Evolutionary conservation across 345 rosid species (phyloP).

Genomic region (Citrus mangshanensis): DNA sequence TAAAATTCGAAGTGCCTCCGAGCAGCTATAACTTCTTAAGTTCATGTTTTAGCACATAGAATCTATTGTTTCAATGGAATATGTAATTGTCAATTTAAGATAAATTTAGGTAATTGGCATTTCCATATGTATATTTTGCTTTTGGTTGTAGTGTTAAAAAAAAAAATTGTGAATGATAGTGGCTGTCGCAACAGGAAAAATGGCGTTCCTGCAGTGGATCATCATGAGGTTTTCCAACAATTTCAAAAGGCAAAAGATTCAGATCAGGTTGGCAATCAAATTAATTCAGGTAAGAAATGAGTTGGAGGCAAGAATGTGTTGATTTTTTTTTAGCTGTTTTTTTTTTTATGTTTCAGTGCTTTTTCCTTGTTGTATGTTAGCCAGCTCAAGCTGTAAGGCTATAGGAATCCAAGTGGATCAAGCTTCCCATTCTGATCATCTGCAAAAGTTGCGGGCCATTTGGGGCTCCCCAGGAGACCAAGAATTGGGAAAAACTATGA

Average conservation of each 20-base stretch:
- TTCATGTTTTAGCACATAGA: background rate
- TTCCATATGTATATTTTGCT: background rate
- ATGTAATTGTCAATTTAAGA: background rate
- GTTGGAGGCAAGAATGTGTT: background rate
- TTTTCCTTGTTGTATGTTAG: slow-evolving; percentile 22
- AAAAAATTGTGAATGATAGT: slow-evolving; percentile 7
- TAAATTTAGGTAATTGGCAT: background rate
- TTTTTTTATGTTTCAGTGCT: background rate
- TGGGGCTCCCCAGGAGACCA: slow-evolving; percentile 52
- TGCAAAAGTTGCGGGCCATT: slow-evolving; percentile 51
- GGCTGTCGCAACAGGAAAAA: slow-evolving; percentile 32
- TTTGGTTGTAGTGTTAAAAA: background rate
- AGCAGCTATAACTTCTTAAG: background rate
- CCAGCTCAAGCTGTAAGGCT: slow-evolving; percentile 45
- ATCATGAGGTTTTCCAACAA: slow-evolving; percentile 17
- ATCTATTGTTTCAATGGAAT: background rate
- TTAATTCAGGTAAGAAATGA: slow-evolving; percentile 28
- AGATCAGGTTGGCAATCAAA: slow-evolving; percentile 24
- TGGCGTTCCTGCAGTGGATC: slow-evolving; percentile 20
- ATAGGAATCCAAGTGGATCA: slow-evolving; percentile 69
- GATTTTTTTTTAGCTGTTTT: background rate
- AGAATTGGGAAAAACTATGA: slow-evolving; percentile 41
- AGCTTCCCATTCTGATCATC: slow-evolving; percentile 31
- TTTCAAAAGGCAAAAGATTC: slow-evolving; percentile 21
- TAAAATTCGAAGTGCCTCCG: background rate